Conservation (phyloP, 768 basidiomycete genomes). For the Kwoniella heveanensis region DNA sequence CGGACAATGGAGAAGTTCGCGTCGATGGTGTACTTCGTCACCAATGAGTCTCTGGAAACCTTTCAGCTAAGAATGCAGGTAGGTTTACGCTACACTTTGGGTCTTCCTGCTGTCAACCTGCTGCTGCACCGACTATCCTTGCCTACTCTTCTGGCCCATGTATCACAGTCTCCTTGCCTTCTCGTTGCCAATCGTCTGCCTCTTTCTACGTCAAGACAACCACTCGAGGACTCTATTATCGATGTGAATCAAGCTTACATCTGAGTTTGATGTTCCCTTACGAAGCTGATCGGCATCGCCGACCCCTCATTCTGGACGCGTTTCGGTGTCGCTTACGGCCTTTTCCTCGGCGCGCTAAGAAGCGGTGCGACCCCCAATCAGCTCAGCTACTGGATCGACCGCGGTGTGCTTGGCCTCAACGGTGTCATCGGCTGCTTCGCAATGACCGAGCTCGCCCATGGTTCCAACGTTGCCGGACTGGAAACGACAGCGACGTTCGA, state of each 20-base stretch:
- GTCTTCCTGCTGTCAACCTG: too few species aligned
- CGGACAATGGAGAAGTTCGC: slow-evolving; percentile 59
- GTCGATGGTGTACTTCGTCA: slow-evolving; percentile 57
- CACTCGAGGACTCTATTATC: too few species aligned
- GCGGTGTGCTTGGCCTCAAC: slow-evolving; percentile 58
- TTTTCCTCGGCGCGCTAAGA: slow-evolving; percentile 57
- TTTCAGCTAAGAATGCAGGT: slow-evolving; percentile 58
- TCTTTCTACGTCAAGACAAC: too few species aligned
- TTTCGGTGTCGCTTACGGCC: slow-evolving; percentile 56
- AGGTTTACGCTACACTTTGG: too few species aligned
- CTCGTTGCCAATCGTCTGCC: too few species aligned
- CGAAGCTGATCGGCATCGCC: slow-evolving; percentile 53
- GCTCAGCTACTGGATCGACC: slow-evolving; percentile 58
- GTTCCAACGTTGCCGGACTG: slow-evolving; percentile 59
- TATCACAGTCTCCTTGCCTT: too few species aligned
- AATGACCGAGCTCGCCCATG: slow-evolving; percentile 56
- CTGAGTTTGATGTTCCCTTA: neutral
- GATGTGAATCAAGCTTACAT: neutral
- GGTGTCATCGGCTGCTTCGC: slow-evolving; percentile 58
- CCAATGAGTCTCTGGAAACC: slow-evolving; percentile 56
- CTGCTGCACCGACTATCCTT: too few species aligned
- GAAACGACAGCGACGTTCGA: slow-evolving; percentile 60
- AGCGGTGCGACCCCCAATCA: slow-evolving; percentile 58
- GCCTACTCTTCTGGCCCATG: too few species aligned
- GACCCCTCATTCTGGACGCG: slow-evolving; percentile 59